Percentiles rank a stretch among this genome's conserved stretches.
phyloP scores from a whole-genome alignment of 495 filamentous ascomycete species.

The Halenospora varia region DNA sequence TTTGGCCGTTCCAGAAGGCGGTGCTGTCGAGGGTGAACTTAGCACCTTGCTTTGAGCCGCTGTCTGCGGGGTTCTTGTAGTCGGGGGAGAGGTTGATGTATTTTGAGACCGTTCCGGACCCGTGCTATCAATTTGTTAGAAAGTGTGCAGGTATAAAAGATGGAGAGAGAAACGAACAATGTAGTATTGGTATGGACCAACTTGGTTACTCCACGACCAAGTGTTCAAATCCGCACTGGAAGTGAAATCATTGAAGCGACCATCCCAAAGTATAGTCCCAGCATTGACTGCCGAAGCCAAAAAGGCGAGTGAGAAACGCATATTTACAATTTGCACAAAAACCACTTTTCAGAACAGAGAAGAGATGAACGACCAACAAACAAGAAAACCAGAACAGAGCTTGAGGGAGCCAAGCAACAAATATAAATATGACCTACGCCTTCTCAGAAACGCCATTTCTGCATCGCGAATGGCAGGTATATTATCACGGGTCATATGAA shows the following conservation, averaged over 20 bases:
- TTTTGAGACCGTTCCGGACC: slow-evolving; percentile 38
- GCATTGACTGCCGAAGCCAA: slow-evolving; percentile 2
- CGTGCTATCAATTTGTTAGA: slow-evolving; percentile 40
- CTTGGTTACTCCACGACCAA: slow-evolving; percentile 64
- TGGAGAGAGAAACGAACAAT: slow-evolving; percentile 30
- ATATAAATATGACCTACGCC: neutral
- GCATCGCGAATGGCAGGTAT: neutral
- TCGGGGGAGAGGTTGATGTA: slow-evolving; percentile 48
- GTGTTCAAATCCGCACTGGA: slow-evolving; percentile 45
- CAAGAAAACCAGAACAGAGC: neutral
- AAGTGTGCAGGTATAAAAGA: too few species aligned
- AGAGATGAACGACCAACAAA: neutral
- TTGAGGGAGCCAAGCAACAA: neutral
- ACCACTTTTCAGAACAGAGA: neutral
- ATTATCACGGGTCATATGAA: neutral
- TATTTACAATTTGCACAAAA: slow-evolving; percentile 2
- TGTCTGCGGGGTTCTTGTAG: slow-evolving; percentile 67
- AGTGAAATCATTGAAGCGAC: slow-evolving; percentile 54
- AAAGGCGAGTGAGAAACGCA: slow-evolving; percentile 14
- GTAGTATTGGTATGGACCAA: slow-evolving; percentile 69
- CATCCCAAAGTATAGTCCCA: slow-evolving; percentile 53
- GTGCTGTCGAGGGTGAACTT: slow-evolving; percentile 64
- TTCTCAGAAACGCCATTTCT: neutral
- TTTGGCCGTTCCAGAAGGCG: slow-evolving; percentile 55
- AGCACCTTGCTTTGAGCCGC: slow-evolving; percentile 54